Evolutionary conservation across 164 flowering plant species (phyloP), one percentile per base, ranked within the genome.

Genomic region (Saururus chinensis): DNA sequence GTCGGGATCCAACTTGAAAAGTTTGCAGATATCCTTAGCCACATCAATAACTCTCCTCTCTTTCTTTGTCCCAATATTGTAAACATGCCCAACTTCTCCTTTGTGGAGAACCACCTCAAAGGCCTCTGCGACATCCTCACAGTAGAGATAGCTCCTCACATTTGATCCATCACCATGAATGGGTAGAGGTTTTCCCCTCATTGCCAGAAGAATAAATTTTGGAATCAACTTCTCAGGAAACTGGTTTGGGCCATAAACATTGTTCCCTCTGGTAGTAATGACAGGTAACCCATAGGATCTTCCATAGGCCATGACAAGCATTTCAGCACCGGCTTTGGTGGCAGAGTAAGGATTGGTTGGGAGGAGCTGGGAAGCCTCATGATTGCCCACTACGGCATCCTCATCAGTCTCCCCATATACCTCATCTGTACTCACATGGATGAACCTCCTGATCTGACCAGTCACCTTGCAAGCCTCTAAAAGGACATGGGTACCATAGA

Each of bases 271-370:
- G 25, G 92, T 84, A 21, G 92, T 86, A 19, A 86, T 86, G 23
- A 82, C 87, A 54, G 92, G 92, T 19, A 86, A 68, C 11, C 89
- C 89, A 66, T 86, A 86, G 0, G 92, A 86, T 56, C 88, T 71
- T 25, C 85, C 89, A 79, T 86, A 86, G 7, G 92, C 92, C 92
- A 86, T 86, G 40, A 85, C 92, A 65, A 85, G 87, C 92, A 85
- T 85, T 68, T 85, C 91, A 16, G 91, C 91, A 42, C 91, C 91
- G 56, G 91, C 91, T 74, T 85, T 85, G 26, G 91, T 85, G 0
- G 92, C 92, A 54, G 92, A 85, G 75, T 86, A 86, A 1, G 92
- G 92, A 59, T 86, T 85, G 24, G 91, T 85, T 4, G 91, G 91
- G 45, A 83, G 86, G 49, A 85, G 84, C 66, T 82, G 88, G 21